Conservation (phyloP, 768 basidiomycete species). For the Artomyces pyxidatus region DNA sequence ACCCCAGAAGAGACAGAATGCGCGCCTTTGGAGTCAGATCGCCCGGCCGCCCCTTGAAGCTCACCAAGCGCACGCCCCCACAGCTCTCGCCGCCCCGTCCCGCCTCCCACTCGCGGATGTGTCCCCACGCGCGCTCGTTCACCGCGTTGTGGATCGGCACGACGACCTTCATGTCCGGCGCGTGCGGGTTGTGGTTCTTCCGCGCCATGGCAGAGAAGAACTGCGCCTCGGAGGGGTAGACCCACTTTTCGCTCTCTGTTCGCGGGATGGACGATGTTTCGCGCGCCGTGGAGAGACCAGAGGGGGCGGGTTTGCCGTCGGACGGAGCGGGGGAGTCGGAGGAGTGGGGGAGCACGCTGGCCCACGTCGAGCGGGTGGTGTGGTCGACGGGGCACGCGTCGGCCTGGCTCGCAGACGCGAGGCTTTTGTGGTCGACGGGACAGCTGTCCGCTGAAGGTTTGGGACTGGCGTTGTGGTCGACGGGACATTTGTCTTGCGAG, state of each 20-base stretch:
- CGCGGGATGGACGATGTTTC: slow-evolving; percentile 87
- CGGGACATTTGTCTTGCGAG: slow-evolving; percentile 21
- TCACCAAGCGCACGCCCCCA: slow-evolving; percentile 74
- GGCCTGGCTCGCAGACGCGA: slow-evolving; percentile 16
- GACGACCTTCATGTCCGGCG: slow-evolving; percentile 89
- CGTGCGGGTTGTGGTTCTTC: slow-evolving; percentile 84
- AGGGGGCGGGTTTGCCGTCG: background rate
- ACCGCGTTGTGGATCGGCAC: slow-evolving; percentile 99
- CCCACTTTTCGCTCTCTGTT: slow-evolving; percentile 69
- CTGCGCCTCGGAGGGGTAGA: slow-evolving; percentile 97
- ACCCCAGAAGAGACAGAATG: slow-evolving; percentile 84
- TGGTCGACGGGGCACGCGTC: slow-evolving; percentile 64
- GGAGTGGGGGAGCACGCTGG: slow-evolving; percentile 18
- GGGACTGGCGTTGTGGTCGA: slow-evolving; percentile 22
- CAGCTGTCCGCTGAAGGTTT: slow-evolving; percentile 27
- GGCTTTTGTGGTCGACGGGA: slow-evolving; percentile 38
- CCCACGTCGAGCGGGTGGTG: slow-evolving; percentile 29
- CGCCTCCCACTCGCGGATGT: slow-evolving; percentile 47
- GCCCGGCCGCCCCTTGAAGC: slow-evolving; percentile 83
- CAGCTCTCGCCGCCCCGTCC: slow-evolving; percentile 77
- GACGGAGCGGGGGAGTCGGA: slow-evolving; percentile 9
- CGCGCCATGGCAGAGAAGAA: slow-evolving; percentile 97
- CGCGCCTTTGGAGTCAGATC: slow-evolving; percentile 77
- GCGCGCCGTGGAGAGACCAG: slow-evolving; percentile 56
- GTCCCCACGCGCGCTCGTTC: slow-evolving; percentile 63